Evolutionary conservation across 306 rosid genomes (phyloP).

Genomic region (Trichosanthes cucumerina): DNA sequence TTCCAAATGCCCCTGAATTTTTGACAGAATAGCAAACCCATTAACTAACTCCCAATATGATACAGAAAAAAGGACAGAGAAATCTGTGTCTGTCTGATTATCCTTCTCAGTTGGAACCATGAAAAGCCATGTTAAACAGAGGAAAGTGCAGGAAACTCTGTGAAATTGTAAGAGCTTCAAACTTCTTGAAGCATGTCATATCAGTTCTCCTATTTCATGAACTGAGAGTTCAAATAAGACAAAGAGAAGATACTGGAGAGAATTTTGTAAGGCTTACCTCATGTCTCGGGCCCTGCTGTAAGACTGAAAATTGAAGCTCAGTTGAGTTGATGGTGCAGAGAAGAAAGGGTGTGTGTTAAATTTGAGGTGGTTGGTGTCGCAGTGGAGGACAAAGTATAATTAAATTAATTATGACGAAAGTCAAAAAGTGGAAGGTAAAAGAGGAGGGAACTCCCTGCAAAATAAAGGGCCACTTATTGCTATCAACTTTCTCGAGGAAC

Average conservation of each 20-base stretch:
- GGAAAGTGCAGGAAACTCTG: background rate
- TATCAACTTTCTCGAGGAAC: constrained; percentile 28
- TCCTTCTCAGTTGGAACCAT: background rate
- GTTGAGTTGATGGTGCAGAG: constrained; percentile 8
- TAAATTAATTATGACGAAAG: constrained; percentile 34
- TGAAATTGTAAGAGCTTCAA: background rate
- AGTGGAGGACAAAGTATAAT: constrained; percentile 26
- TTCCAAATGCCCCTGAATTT: constrained; percentile 15
- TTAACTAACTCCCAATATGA: background rate
- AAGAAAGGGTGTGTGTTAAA: constrained; percentile 14
- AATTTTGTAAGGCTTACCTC: constrained; percentile 17
- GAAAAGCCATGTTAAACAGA: background rate
- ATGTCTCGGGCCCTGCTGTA: constrained; percentile 15
- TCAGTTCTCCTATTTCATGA: background rate
- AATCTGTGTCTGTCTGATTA: background rate
- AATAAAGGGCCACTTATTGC: constrained; percentile 58
- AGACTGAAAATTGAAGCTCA: background rate
- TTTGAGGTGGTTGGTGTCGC: background rate
- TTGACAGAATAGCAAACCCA: background rate
- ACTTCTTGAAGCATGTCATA: background rate
- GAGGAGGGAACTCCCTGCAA: constrained; percentile 78
- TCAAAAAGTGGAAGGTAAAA: constrained; percentile 45
- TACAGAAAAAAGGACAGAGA: background rate
- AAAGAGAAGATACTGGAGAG: constrained; percentile 19
- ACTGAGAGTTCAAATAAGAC: constrained; percentile 9